Base-by-base conservation (phyloP, 306 rosid species). In the Rubus idaeus region DNA sequence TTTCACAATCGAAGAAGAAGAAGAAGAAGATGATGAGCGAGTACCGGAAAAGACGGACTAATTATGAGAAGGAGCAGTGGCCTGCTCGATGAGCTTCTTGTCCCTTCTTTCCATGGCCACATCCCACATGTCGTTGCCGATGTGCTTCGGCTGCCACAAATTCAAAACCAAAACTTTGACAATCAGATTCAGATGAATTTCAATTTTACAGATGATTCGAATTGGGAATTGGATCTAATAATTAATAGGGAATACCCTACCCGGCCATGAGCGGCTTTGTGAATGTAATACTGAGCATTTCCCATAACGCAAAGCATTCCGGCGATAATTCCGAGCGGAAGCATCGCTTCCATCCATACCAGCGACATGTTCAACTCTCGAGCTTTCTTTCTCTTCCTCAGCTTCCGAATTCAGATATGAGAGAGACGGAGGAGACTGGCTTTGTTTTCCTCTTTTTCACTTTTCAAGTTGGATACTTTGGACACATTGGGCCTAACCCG, bases 61-160 rank as follows among this genome's bases (percentile, higher is more conserved):
- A 74, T 77, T 78, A 57, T 82, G 57, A 78, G 88, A 21, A 67
- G 88, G 75, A 20, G 84, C 61, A 77, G 81, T 75, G 4, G 89
- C 21, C 56, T 86, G 88, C 42, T 90, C 96, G 23, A 83, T 8
- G 71, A 96, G 90, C 83, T 89, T 93, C 89, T 96, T 91, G 83
- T 96, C 99, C 89, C 98, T 86, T 30, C 96, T 86, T 68, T 96
- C 99, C 98, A 91, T 96, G 49, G 99, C 98, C 2, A 91, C 96
- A 49, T 96, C 99, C 98, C 99, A 96, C 91, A 91, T 41, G 75
- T 96, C 98, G 80, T 83, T 90, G 0, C 99, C 94, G 68, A 93
- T 72, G 83, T 96, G 99, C 90, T 92, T 96, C 71, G 99, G 96
- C 97, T 92, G 88, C 71, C n/a, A 78, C 23, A 42, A 64, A 13